Percentiles rank a stretch among this genome's conserved stretches.
These are phyloP conservation scores for Biscogniauxia marginata DNA, from an alignment of 2,329 filamentous ascomycete species.

Conservation along the genomic window DNA sequence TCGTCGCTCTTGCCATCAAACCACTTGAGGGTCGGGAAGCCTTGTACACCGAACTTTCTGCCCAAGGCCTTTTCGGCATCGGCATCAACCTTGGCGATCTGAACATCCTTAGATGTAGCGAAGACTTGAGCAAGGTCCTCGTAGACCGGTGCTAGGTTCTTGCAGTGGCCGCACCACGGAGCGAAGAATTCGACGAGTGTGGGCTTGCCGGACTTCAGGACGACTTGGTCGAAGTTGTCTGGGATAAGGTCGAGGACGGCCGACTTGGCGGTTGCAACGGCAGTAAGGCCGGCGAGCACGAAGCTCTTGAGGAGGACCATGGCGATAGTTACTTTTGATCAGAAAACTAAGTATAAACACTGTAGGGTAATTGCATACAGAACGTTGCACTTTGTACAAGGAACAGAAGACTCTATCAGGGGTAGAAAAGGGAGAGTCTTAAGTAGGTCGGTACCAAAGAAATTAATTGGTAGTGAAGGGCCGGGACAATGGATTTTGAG, in stretches of 20 bases:
- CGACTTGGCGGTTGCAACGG: slow-evolving; percentile 65
- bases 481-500: no score
- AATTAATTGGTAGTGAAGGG: no score
- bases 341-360: no score
- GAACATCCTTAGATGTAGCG: slow-evolving; percentile 68
- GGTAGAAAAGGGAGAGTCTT: no score
- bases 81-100: slow-evolving; percentile 94
- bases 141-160: slow-evolving; percentile 90
- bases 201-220: slow-evolving; percentile 89
- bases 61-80: slow-evolving; percentile 84
- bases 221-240: slow-evolving; percentile 86
- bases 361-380: no score
- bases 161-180: slow-evolving; percentile 99
- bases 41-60: slow-evolving; percentile 83
- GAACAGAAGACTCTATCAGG: slow-evolving; percentile 33
- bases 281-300: slow-evolving; percentile 54
- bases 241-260: slow-evolving; percentile 88
- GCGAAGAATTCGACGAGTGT: slow-evolving; percentile 98
- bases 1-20: slow-evolving; percentile 93
- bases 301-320: slow-evolving; percentile 61
- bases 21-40: slow-evolving; percentile 96
- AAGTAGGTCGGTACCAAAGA: no score
- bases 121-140: slow-evolving; percentile 82
- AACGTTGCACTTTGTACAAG: slow-evolving; percentile 1
- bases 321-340: no score